Evolutionary conservation across 2,329 filamentous ascomycete genomes (phyloP).

Genomic region (Trichoderma semiorbis): DNA sequence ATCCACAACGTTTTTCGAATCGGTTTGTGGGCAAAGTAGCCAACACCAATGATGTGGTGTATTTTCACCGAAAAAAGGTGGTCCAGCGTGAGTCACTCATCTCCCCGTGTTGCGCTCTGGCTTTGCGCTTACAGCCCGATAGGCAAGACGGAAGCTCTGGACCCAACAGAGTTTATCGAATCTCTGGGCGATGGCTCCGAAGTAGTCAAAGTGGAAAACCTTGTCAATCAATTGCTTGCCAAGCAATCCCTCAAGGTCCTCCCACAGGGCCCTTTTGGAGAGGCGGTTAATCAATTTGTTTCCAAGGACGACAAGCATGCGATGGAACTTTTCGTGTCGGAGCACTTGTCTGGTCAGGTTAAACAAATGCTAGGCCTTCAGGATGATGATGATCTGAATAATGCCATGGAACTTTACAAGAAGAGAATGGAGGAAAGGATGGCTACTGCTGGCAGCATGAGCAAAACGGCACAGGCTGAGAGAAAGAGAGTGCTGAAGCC

Average conservation of each 20-base stretch:
- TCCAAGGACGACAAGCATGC: slow-evolving; percentile 93
- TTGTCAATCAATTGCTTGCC: slow-evolving; percentile 83
- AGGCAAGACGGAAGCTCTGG: slow-evolving; percentile 40
- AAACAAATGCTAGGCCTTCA: slow-evolving; percentile 64
- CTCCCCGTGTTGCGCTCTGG: neutral
- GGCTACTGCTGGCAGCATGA: slow-evolving; percentile 54
- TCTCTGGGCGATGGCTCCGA: slow-evolving; percentile 52
- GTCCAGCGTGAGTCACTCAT: slow-evolving; percentile 31
- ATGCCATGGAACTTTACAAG: slow-evolving; percentile 70
- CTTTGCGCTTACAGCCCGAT: slow-evolving; percentile 14
- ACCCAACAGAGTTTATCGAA: slow-evolving; percentile 62
- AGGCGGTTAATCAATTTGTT: slow-evolving; percentile 89
- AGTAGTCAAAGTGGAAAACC: slow-evolving; percentile 78
- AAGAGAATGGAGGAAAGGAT: slow-evolving; percentile 69
- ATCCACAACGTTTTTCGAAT: slow-evolving; percentile 93
- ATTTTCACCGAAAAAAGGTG: slow-evolving; percentile 89
- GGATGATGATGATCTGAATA: slow-evolving; percentile 63
- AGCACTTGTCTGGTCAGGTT: slow-evolving; percentile 67
- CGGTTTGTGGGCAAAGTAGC: slow-evolving; percentile 87
- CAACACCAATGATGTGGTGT: slow-evolving; percentile 89
- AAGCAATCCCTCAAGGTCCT: slow-evolving; percentile 89
- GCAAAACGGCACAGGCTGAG: slow-evolving; percentile 37
- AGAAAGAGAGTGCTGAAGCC: slow-evolving; percentile 56
- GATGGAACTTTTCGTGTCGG: slow-evolving; percentile 75
- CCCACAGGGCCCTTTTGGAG: slow-evolving; percentile 86